These are phyloP conservation scores for Coffea eugenioides DNA, from an alignment of 257 asterid genomes.

Conservation along the genomic window DNA sequence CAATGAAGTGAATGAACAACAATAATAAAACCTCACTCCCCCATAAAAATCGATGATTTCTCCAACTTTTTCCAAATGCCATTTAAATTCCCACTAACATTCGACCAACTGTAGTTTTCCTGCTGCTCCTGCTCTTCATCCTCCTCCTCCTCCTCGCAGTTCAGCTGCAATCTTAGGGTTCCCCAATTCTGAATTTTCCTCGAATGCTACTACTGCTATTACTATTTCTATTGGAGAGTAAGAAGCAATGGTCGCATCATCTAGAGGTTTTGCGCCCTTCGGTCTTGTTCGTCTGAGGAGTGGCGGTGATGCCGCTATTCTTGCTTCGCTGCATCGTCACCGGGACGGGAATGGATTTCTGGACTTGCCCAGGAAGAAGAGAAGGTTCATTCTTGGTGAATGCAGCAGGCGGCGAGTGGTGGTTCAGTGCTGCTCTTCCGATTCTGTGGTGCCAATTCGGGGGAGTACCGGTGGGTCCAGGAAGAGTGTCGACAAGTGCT, in stretches of 20 bases:
- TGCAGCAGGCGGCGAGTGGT: constrained; percentile 16
- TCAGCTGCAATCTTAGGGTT: too few relatives aligned
- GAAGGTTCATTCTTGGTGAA: constrained; percentile 21
- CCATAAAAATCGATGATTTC: too few relatives aligned
- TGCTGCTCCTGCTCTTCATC: too few relatives aligned
- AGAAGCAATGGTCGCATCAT: constrained; percentile 41
- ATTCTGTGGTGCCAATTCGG: constrained; percentile 35
- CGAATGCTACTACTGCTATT: background rate
- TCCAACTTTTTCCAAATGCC: constrained; percentile 14
- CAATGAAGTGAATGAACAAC: too few relatives aligned
- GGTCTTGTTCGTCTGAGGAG: background rate
- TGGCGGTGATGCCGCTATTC: background rate
- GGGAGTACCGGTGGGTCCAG: constrained; percentile 36
- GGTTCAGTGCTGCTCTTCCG: constrained; percentile 55
- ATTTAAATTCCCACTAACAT: background rate
- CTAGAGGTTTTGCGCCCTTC: constrained; percentile 49
- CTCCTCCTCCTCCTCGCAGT: background rate
- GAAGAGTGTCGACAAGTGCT: constrained; percentile 44
- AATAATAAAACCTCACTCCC: too few relatives aligned
- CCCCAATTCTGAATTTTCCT: background rate
- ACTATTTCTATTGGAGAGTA: background rate
- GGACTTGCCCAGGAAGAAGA: constrained; percentile 50
- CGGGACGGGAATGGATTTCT: background rate
- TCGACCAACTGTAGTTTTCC: background rate
- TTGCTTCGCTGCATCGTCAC: background rate